Conservation (phyloP, 495 filamentous ascomycete species). For the Stereocaulon alpinum region DNA sequence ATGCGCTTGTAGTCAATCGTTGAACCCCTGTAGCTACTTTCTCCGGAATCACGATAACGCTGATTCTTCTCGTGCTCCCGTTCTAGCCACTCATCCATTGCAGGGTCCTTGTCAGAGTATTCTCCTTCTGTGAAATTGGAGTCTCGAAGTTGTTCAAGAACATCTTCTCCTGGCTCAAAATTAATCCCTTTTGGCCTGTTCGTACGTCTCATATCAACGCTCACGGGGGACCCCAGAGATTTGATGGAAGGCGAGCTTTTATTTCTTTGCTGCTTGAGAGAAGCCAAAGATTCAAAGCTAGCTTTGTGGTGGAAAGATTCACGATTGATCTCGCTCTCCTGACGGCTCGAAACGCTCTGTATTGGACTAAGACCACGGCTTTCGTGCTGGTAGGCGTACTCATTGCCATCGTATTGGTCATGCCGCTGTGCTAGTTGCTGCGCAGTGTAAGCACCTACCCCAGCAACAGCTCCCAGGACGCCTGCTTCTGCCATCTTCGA, state of each 20-base stretch:
- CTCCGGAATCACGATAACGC: constrained; percentile 39
- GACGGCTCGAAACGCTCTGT: constrained; percentile 73
- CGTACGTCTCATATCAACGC: constrained; percentile 42
- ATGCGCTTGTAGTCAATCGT: constrained; percentile 44
- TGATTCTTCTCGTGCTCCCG: constrained; percentile 45
- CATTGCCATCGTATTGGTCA: constrained; percentile 30
- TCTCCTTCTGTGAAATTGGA: constrained; percentile 25
- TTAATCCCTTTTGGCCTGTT: constrained; percentile 44
- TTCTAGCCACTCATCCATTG: constrained; percentile 40
- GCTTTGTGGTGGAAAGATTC: constrained; percentile 37
- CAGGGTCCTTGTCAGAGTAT: constrained; percentile 24
- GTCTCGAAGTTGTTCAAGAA: constrained; percentile 33
- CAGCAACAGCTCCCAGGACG: constrained; percentile 36
- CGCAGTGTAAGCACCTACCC: constrained; percentile 37
- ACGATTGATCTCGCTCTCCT: constrained; percentile 41
- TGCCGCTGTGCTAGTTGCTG: constrained; percentile 35
- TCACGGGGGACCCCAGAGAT: constrained; percentile 44
- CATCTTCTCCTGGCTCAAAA: constrained; percentile 37
- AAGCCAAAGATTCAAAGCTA: constrained; percentile 37
- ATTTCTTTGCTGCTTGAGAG: constrained; percentile 27
- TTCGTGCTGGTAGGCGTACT: constrained; percentile 44
- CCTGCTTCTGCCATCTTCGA: constrained; percentile 34
- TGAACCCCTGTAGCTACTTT: constrained; percentile 30
- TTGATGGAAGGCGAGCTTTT: constrained; percentile 39
- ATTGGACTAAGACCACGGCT: constrained; percentile 69